Conservation (phyloP, 2,329 filamentous ascomycete species). For the Rhinocladiella mackenziei region DNA sequence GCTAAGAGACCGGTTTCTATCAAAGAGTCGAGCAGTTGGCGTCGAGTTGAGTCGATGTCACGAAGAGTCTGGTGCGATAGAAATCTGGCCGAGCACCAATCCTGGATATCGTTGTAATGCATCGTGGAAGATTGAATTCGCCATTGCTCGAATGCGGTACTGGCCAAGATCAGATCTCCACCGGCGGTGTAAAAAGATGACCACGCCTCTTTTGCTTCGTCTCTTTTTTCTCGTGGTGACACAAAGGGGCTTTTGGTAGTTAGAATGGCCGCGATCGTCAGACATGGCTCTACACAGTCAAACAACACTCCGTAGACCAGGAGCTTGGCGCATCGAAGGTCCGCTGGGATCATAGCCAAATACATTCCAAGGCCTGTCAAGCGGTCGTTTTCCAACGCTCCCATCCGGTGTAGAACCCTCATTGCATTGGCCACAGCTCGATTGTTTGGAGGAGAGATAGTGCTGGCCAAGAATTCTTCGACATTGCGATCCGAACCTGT, state of each 20-base stretch:
- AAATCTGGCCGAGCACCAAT: slow-evolving; percentile 82
- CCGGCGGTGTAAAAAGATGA: slow-evolving; percentile 70
- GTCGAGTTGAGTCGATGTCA: slow-evolving; percentile 81
- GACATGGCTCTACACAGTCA: slow-evolving; percentile 79
- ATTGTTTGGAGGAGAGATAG: slow-evolving; percentile 81
- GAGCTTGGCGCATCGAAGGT: slow-evolving; percentile 86
- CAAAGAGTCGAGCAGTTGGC: slow-evolving; percentile 80
- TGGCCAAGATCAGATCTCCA: slow-evolving; percentile 83
- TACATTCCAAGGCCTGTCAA: slow-evolving; percentile 88
- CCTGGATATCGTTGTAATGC: slow-evolving; percentile 60
- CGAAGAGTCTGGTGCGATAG: slow-evolving; percentile 76
- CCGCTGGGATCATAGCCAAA: slow-evolving; percentile 90
- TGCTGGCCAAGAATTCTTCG: slow-evolving; percentile 72
- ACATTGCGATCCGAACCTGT: slow-evolving; percentile 77
- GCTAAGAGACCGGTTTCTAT: slow-evolving; percentile 78
- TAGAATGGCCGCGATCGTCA: slow-evolving; percentile 88
- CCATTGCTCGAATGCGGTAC: slow-evolving; percentile 82
- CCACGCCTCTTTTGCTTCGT: slow-evolving; percentile 73
- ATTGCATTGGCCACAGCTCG: slow-evolving; percentile 83
- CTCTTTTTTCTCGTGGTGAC: slow-evolving; percentile 75
- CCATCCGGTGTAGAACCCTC: slow-evolving; percentile 73
- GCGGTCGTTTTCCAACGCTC: slow-evolving; percentile 73
- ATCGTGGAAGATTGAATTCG: slow-evolving; percentile 57
- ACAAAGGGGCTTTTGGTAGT: slow-evolving; percentile 78
- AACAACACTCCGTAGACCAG: slow-evolving; percentile 95